Evolutionary conservation across 139 green algal species (phyloP).

Genomic region (Coelastrella sp.): DNA sequence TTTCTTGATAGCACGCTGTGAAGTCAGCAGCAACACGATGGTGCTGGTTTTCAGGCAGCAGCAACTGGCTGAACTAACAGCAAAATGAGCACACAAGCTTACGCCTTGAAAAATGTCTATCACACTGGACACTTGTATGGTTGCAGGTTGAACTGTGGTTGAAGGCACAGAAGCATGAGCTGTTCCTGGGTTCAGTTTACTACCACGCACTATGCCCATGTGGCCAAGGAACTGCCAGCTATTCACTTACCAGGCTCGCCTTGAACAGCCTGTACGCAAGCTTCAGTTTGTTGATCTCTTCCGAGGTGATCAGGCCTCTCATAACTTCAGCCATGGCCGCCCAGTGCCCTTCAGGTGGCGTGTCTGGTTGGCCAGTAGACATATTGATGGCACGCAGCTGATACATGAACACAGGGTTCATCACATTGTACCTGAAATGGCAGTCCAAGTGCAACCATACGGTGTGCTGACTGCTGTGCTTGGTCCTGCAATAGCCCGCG

Average conservation of each 20-base stretch:
- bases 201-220: too few relatives aligned
- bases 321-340: neutral
- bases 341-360: neutral
- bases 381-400: constrained; percentile 15
- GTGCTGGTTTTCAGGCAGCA: neutral
- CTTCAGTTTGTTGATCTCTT: neutral
- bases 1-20: constrained; percentile 19
- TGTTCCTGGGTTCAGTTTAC: too few relatives aligned
- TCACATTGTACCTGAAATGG: neutral
- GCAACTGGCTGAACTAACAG: too few relatives aligned
- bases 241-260: neutral
- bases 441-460: neutral
- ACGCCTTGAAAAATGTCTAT: too few relatives aligned
- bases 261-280: neutral
- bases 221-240: neutral
- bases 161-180: neutral
- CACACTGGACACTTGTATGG: too few relatives aligned
- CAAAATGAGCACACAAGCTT: too few relatives aligned
- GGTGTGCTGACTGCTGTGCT: too few relatives aligned
- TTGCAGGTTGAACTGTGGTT: too few relatives aligned
- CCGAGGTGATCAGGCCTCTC: neutral
- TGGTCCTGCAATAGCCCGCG: neutral
- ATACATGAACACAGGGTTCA: constrained; percentile 19
- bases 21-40: neutral
- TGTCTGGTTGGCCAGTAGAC: neutral